Evolutionary conservation across 2,329 filamentous ascomycete genomes (phyloP).

Genomic region (Colletotrichum spinosum): DNA sequence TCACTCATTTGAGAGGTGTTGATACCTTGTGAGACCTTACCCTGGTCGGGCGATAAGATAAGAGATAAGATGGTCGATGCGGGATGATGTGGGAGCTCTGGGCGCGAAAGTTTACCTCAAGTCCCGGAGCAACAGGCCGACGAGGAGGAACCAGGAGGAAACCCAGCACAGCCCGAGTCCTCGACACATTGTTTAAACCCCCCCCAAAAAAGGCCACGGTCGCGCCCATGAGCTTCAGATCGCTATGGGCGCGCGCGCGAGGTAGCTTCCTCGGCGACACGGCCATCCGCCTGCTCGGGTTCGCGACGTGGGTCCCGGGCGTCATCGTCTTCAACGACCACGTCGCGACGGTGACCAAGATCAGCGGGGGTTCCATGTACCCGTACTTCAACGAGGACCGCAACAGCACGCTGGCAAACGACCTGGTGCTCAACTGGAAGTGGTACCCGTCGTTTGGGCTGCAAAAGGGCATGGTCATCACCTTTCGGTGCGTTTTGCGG

Average conservation of each 20-base stretch:
- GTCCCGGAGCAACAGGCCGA: neutral
- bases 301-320: slow-evolving; percentile 72
- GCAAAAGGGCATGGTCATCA: slow-evolving; percentile 79
- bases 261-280: slow-evolving; percentile 45
- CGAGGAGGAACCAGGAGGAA: neutral
- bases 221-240: slow-evolving; percentile 34
- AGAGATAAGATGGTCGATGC: slow-evolving; percentile 18
- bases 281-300: slow-evolving; percentile 50
- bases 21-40: too few relatives aligned
- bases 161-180: neutral
- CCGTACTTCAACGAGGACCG: slow-evolving; percentile 79
- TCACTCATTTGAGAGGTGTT: too few relatives aligned
- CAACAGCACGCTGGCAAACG: slow-evolving; percentile 64
- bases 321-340: slow-evolving; percentile 71
- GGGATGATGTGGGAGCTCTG: slow-evolving; percentile 1
- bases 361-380: slow-evolving; percentile 78
- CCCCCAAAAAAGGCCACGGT: neutral
- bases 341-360: slow-evolving; percentile 67
- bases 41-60: slow-evolving; percentile 1
- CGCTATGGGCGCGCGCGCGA: slow-evolving; percentile 34
- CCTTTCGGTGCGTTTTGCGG: slow-evolving; percentile 67
- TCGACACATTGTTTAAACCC: neutral
- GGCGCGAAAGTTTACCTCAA: slow-evolving; percentile 24
- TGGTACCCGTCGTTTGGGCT: slow-evolving; percentile 68
- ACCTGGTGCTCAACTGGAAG: slow-evolving; percentile 70